Evolutionary conservation across 2,329 filamentous ascomycete species (phyloP).

Genomic region (Stemphylium lycopersici): DNA sequence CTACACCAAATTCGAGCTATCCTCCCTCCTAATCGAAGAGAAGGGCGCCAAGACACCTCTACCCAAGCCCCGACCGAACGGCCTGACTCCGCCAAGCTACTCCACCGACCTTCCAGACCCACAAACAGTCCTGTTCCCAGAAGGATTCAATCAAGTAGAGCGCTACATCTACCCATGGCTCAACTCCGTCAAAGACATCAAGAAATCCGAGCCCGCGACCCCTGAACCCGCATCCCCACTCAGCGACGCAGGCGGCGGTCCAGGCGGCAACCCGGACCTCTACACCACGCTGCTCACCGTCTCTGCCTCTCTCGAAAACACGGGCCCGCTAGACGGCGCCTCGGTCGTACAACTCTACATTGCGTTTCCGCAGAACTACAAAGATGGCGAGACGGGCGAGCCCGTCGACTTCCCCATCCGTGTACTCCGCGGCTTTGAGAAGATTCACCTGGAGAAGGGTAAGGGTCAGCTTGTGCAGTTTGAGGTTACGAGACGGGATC

Average conservation of each 20-base stretch:
- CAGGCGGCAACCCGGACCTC: slow-evolving; percentile 71
- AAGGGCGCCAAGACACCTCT: slow-evolving; percentile 54
- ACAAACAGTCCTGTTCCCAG: slow-evolving; percentile 66
- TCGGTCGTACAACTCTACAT: slow-evolving; percentile 66
- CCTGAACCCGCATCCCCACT: slow-evolving; percentile 58
- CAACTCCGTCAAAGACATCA: slow-evolving; percentile 56
- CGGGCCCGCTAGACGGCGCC: slow-evolving; percentile 60
- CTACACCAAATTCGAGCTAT: slow-evolving; percentile 75
- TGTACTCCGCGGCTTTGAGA: slow-evolving; percentile 53
- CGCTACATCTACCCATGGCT: slow-evolving; percentile 80
- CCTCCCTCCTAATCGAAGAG: slow-evolving; percentile 55
- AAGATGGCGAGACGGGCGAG: slow-evolving; percentile 51
- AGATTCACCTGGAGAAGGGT: slow-evolving; percentile 42
- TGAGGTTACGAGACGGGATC: slow-evolving; percentile 48
- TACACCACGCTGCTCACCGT: slow-evolving; percentile 63
- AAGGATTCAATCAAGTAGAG: slow-evolving; percentile 64
- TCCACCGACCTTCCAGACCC: slow-evolving; percentile 61
- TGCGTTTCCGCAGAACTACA: slow-evolving; percentile 53
- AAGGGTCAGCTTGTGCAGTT: slow-evolving; percentile 41
- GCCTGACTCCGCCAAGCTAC: slow-evolving; percentile 53
- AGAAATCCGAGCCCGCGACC: slow-evolving; percentile 57
- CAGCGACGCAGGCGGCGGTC: slow-evolving; percentile 72
- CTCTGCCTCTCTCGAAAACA: slow-evolving; percentile 65
- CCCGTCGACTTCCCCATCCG: slow-evolving; percentile 62
- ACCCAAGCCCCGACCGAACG: slow-evolving; percentile 43